Evolutionary conservation across 2,329 filamentous ascomycete genomes (phyloP).

Genomic region (Fusarium anguioides): DNA sequence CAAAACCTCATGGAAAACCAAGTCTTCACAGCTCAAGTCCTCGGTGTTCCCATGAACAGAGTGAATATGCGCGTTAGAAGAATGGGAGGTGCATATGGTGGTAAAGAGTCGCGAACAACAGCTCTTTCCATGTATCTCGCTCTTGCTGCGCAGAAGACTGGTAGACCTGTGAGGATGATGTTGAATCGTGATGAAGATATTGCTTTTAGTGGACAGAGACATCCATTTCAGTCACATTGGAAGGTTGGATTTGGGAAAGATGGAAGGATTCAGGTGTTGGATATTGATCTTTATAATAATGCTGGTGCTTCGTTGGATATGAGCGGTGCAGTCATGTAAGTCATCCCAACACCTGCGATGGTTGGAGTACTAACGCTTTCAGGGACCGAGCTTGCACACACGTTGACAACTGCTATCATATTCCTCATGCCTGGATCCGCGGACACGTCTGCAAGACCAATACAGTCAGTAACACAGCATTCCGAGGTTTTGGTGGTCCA

Average conservation of each 20-base stretch:
- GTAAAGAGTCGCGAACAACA: neutral
- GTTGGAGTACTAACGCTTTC: neutral
- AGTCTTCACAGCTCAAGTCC: neutral
- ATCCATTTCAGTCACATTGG: neutral
- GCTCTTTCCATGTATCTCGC: neutral
- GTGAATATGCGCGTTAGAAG: neutral
- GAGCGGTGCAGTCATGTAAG: conserved; percentile 2
- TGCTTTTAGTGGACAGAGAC: neutral
- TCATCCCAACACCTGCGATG: no score
- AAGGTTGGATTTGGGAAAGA: neutral
- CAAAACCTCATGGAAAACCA: conserved; percentile 13
- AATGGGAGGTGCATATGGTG: conserved; percentile 1
- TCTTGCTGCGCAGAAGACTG: neutral
- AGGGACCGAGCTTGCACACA: conserved; percentile 1
- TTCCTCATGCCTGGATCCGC: neutral
- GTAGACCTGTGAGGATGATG: neutral
- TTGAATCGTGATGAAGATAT: conserved; percentile 4
- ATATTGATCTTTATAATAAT: neutral
- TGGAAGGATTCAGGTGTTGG: neutral
- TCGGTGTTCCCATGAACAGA: conserved; percentile 2
- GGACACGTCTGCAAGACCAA: neutral
- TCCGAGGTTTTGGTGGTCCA: neutral
- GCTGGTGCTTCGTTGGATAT: neutral
- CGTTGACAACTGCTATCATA: neutral
- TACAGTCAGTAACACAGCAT: neutral